Conservation (phyloP, 495 filamentous ascomycete genomes). For the Aspergillus funiculosus region DNA sequence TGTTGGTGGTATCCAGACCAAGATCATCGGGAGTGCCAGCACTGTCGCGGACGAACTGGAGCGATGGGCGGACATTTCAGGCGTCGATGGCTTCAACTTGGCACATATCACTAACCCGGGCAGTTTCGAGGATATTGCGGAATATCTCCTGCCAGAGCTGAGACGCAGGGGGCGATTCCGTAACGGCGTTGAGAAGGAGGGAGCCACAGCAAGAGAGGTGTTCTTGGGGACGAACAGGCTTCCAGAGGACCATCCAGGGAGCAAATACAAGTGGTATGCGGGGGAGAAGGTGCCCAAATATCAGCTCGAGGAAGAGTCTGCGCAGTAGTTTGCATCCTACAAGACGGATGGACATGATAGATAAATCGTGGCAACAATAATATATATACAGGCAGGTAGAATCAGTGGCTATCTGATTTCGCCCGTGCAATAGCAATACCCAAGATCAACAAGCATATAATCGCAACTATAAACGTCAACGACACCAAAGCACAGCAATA, state of each 20-base stretch:
- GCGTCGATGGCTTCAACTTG: conserved; percentile 60
- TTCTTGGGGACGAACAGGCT: conserved; percentile 16
- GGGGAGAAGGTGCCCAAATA: conserved; percentile 7
- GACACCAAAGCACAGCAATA: background rate
- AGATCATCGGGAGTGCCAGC: conserved; percentile 50
- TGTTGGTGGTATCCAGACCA: conserved; percentile 52
- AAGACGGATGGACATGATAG: no score
- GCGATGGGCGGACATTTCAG: conserved; percentile 53
- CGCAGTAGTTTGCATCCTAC: background rate
- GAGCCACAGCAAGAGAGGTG: conserved; percentile 41
- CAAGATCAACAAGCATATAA: conserved; percentile 1
- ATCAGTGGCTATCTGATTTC: no score
- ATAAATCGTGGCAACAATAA: no score
- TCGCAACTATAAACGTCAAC: conserved; percentile 2
- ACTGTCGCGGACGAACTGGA: conserved; percentile 58
- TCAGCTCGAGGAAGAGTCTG: background rate
- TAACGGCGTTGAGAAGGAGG: conserved; percentile 34
- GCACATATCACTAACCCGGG: conserved; percentile 54
- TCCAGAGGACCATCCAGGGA: conserved; percentile 10
- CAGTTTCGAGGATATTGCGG: conserved; percentile 59
- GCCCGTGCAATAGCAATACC: background rate
- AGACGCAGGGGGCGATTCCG: conserved; percentile 43
- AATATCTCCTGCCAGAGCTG: conserved; percentile 42
- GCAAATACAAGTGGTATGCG: conserved; percentile 9
- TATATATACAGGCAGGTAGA: no score